Percentiles rank a stretch among this genome's conserved stretches.
phyloP scores from a whole-genome alignment of 306 rosid species.

The Cucumis melo region DNA sequence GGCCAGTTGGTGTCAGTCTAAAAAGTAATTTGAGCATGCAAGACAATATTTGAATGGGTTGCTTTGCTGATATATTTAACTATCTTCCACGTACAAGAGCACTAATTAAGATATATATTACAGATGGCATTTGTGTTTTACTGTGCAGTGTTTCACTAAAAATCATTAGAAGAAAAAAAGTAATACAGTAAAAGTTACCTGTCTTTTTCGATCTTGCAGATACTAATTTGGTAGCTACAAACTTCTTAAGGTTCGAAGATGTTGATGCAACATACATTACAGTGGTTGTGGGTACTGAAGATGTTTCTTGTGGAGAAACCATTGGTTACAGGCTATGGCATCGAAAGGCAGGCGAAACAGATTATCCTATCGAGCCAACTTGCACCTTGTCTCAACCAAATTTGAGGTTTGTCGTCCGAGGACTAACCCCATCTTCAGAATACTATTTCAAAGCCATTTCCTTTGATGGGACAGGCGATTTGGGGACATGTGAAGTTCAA shows the following conservation, averaged over 20 bases:
- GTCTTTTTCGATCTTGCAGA: slow-evolving; percentile 27
- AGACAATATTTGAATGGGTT: not conserved
- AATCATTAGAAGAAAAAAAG: not conserved
- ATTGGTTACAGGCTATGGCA: slow-evolving; percentile 59
- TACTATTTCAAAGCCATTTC: slow-evolving; percentile 56
- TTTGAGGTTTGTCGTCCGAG: slow-evolving; percentile 37
- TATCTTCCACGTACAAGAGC: not conserved
- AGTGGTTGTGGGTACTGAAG: slow-evolving; percentile 42
- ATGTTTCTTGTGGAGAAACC: slow-evolving; percentile 23
- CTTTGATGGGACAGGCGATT: slow-evolving; percentile 23
- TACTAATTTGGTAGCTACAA: slow-evolving; percentile 27
- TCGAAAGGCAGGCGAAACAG: slow-evolving; percentile 34
- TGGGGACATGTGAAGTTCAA: slow-evolving; percentile 38
- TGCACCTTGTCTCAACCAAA: slow-evolving; percentile 31
- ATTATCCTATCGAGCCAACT: slow-evolving; percentile 52
- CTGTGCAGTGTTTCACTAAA: not conserved
- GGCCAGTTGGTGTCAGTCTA: not conserved
- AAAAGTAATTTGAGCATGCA: not conserved
- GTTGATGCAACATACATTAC: slow-evolving; percentile 48
- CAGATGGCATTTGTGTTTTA: not conserved
- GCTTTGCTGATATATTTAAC: not conserved
- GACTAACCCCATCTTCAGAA: slow-evolving; percentile 54
- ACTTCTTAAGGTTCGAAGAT: slow-evolving; percentile 60
- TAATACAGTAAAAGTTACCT: not conserved
- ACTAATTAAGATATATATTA: not conserved